Percentiles rank a stretch among this genome's conserved stretches.
Conservation (phyloP, 164 flowering plant genomes). For the Berberis thunbergii region DNA sequence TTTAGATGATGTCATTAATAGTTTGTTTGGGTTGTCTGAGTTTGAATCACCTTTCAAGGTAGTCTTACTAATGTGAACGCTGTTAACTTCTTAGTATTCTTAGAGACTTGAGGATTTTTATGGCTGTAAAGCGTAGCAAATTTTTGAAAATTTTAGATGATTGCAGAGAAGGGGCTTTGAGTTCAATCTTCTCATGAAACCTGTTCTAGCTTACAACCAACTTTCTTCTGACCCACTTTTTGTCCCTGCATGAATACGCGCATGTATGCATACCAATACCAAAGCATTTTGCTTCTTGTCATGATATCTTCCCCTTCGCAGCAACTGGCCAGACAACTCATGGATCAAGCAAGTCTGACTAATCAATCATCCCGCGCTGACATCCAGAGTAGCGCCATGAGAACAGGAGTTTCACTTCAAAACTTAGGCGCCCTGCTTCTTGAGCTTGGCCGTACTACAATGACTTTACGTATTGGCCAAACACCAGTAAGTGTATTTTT, state of each 20-base stretch:
- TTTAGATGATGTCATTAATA: constrained; percentile 1
- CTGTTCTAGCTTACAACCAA: background rate
- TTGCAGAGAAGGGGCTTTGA: too few species aligned
- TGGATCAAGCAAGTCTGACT: constrained; percentile 41
- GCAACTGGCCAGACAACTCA: constrained; percentile 62
- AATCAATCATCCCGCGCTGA: constrained; percentile 35
- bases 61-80: too few species aligned
- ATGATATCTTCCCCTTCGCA: constrained; percentile 19
- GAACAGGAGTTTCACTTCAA: constrained; percentile 53
- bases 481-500: constrained; percentile 44
- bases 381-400: constrained; percentile 50
- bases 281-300: background rate
- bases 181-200: background rate
- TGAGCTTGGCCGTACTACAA: constrained; percentile 85
- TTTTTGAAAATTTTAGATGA: too few species aligned
- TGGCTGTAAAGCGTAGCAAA: too few species aligned
- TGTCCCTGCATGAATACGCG: background rate
- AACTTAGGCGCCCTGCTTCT: constrained; percentile 76
- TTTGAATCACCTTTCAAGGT: too few species aligned
- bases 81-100: too few species aligned
- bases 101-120: too few species aligned
- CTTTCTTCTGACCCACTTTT: background rate
- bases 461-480: constrained; percentile 74
- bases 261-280: background rate
- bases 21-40: background rate